Conservation (phyloP, 345 rosid genomes). For the Murraya paniculata region DNA sequence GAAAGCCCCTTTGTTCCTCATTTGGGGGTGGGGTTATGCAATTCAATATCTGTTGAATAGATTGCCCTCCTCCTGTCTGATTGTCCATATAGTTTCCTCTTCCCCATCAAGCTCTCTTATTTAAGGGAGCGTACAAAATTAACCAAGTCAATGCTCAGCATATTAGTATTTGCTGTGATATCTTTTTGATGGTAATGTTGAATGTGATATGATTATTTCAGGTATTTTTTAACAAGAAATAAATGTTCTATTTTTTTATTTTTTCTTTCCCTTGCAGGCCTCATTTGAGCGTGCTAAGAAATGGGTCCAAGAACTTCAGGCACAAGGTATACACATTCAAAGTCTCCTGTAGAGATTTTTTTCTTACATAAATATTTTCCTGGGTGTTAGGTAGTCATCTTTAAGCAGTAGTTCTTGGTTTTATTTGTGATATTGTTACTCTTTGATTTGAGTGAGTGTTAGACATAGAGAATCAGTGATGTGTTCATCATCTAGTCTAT, state of each 20-base stretch:
- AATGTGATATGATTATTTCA: neutral
- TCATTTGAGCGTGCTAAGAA: constrained; percentile 96
- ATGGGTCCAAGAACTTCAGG: constrained; percentile 97
- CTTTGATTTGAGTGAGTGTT: neutral
- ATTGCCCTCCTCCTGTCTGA: neutral
- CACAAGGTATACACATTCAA: constrained; percentile 61
- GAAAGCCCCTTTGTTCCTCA: neutral
- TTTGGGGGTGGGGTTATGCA: neutral
- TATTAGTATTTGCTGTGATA: neutral
- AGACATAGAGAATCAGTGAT: neutral
- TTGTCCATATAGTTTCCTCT: neutral
- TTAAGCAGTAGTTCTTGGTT: neutral
- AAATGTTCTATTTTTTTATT: neutral
- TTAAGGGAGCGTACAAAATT: neutral
- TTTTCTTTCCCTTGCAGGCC: constrained; percentile 38
- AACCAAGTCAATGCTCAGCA: neutral
- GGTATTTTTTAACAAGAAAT: neutral
- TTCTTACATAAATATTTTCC: neutral
- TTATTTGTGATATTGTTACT: neutral
- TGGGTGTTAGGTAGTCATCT: neutral
- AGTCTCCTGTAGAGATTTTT: constrained; percentile 6
- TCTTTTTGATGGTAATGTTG: neutral
- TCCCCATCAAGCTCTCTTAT: neutral
- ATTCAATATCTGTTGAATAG: neutral
- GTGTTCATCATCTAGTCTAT: neutral